Percentiles rank a stretch among this genome's conserved stretches.
These are phyloP conservation scores for Melampsora larici-populina DNA, from an alignment of 1,284 basidiomycete species.

Conservation along the genomic window DNA sequence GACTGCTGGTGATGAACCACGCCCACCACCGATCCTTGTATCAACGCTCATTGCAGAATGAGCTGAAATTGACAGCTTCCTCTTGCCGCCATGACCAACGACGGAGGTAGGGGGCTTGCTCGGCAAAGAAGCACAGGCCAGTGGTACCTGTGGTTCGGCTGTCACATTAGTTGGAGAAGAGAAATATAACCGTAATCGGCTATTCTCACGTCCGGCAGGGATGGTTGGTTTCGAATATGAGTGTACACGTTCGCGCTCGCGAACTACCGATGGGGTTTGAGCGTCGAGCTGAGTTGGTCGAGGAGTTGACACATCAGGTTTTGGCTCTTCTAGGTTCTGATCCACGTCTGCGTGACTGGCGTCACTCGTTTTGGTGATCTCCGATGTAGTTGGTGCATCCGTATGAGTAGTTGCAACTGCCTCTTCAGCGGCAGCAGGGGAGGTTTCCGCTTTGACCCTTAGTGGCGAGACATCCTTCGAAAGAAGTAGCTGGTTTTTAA, in stretches of 20 bases:
- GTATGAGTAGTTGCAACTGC: neutral
- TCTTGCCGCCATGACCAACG: neutral
- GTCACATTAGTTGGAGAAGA: constrained; percentile 45
- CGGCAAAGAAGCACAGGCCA: constrained; percentile 22
- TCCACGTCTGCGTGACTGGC: neutral
- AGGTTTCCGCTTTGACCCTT: neutral
- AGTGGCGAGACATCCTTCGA: neutral
- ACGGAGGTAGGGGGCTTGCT: constrained; percentile 11
- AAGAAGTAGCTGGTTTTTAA: constrained; percentile 17
- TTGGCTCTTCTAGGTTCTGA: neutral
- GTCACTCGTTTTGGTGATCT: neutral
- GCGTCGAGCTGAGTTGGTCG: neutral
- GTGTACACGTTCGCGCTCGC: neutral
- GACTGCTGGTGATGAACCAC: neutral
- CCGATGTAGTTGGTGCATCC: neutral
- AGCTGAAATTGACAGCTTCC: constrained; percentile 37
- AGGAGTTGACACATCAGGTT: neutral
- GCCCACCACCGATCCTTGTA: neutral
- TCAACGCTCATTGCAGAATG: constrained; percentile 20
- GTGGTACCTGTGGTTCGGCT: constrained; percentile 30
- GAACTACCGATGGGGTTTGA: neutral
- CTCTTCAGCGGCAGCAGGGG: neutral
- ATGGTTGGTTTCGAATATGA: constrained; percentile 33
- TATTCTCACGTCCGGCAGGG: constrained; percentile 47
- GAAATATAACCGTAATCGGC: constrained; percentile 50